Conservation (phyloP, 2,329 filamentous ascomycete species). For the Cladosporium velox region DNA sequence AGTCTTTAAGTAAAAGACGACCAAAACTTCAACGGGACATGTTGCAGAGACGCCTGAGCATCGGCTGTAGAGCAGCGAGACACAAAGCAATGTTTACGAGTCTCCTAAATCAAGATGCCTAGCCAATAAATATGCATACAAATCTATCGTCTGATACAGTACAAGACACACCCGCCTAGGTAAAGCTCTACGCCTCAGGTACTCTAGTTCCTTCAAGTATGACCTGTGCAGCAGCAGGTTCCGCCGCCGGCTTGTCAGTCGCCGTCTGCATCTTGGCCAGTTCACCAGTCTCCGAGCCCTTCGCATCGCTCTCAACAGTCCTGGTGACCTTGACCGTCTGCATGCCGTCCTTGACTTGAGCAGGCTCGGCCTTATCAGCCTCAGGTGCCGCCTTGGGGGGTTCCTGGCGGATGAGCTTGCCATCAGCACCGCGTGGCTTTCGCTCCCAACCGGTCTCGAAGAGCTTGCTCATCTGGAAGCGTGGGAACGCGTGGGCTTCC, state of each 20-base stretch:
- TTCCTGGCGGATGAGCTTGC: conserved; percentile 26
- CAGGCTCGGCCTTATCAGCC: conserved; percentile 18
- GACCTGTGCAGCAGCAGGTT: conserved; percentile 1
- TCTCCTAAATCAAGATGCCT: neutral
- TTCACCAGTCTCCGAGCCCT: conserved; percentile 8
- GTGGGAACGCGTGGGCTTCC: conserved; percentile 86
- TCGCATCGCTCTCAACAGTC: conserved; percentile 25
- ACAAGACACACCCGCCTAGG: neutral
- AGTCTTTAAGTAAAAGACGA: neutral
- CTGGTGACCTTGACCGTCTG: conserved; percentile 28
- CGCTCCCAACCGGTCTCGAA: conserved; percentile 82
- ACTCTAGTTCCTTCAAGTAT: conserved; percentile 8
- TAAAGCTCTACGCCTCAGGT: neutral
- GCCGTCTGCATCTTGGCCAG: conserved; percentile 19
- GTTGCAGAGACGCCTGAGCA: too few species aligned
- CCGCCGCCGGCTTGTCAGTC: conserved; percentile 12
- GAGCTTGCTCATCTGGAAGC: conserved; percentile 76
- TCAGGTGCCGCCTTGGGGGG: neutral
- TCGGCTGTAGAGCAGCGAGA: too few species aligned
- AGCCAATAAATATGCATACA: neutral
- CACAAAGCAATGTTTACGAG: neutral
- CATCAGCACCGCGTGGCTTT: conserved; percentile 56
- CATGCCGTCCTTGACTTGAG: conserved; percentile 21
- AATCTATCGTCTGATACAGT: neutral
- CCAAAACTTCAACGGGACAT: neutral